A percentile compares a stretch with the other conserved stretches of the same genome.
phyloP scores from a whole-genome alignment of 495 filamentous ascomycete genomes.

The Hypoxylon rickii region DNA sequence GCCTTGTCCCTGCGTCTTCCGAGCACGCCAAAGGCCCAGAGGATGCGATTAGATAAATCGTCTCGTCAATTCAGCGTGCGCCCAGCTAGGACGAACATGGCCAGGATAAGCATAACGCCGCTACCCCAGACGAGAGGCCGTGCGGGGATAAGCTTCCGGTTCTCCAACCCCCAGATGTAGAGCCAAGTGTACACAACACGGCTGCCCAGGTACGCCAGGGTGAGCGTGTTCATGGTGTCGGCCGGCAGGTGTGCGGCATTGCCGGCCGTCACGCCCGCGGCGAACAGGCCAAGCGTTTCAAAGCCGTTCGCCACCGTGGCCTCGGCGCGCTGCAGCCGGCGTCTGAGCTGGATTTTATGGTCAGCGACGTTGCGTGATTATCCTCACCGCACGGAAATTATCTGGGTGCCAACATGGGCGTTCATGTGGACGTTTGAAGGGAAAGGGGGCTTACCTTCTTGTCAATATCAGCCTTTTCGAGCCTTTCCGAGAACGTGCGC shows the following conservation, averaged over 20 bases:
- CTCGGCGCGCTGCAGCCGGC: conserved; percentile 52
- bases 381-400: no score
- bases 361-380: conserved; percentile 6
- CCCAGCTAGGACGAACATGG: conserved; percentile 52
- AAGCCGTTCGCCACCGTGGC: conserved; percentile 53
- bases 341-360: conserved; percentile 4
- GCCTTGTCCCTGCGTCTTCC: no score
- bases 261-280: conserved; percentile 55
- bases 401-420: no score
- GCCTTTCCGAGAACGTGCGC: conserved; percentile 34
- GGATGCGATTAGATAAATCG: no score
- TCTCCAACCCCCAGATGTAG: conserved; percentile 50
- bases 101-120: conserved; percentile 36
- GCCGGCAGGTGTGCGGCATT: conserved; percentile 46
- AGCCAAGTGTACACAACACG: conserved; percentile 51
- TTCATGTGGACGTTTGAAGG: no score
- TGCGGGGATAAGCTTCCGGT: conserved; percentile 37
- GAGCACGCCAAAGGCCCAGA: no score
- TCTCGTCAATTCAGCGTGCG: no score
- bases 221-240: conserved; percentile 45
- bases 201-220: conserved; percentile 46
- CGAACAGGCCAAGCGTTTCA: conserved; percentile 56
- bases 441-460: conserved; percentile 49
- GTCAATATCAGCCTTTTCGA: conserved; percentile 48
- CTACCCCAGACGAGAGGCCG: conserved; percentile 47